A percentile compares a stretch with the other conserved stretches of the same genome.
phyloP scores from a whole-genome alignment of 169 alveolate species.

The Neospora caninum region DNA sequence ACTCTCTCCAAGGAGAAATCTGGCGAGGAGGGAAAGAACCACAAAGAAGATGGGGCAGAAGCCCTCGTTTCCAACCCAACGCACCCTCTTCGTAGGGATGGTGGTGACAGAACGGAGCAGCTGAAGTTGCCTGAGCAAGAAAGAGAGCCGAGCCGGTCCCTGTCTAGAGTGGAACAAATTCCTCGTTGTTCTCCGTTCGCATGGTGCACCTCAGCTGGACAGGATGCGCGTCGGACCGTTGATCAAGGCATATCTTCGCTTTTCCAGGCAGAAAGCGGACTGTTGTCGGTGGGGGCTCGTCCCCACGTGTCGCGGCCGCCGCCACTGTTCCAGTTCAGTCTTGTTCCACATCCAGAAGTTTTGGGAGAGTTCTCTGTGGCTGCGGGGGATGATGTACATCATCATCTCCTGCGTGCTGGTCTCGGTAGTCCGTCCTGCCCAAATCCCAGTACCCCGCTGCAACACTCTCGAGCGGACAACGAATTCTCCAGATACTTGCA shows the following conservation, averaged over 20 bases:
- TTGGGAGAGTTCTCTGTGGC: not conserved
- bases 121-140: not conserved
- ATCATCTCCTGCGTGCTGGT: not conserved
- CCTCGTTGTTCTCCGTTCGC: not conserved
- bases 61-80: not conserved
- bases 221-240: not conserved
- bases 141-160: not conserved
- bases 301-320: not conserved
- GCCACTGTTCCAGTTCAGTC: not conserved
- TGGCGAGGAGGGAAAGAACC: not conserved
- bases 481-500: not conserved
- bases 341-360: not conserved
- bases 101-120: not conserved
- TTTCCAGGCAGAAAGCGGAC: not conserved
- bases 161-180: not conserved
- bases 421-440: not conserved
- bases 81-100: not conserved
- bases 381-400: not conserved
- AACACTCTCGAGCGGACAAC: not conserved
- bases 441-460: not conserved
- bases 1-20: not conserved
- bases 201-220: not conserved
- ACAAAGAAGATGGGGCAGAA: not conserved
- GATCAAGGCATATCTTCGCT: not conserved
- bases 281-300: not conserved